Conservation (phyloP, 2,329 filamentous ascomycete genomes). For the Hyphodiscus sp. region DNA sequence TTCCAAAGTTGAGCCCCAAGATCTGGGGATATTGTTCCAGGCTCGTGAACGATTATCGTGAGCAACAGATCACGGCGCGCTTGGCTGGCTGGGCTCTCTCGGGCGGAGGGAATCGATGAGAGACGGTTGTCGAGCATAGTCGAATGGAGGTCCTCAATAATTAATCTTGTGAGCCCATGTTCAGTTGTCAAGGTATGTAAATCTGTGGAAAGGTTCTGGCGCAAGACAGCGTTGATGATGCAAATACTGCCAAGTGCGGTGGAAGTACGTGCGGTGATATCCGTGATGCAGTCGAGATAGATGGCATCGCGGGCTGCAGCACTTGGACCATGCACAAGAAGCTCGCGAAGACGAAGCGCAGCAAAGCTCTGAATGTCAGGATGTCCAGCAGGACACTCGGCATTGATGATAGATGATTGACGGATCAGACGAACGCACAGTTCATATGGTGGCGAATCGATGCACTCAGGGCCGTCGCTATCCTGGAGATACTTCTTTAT, state of each 20-base stretch:
- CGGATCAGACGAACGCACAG: conserved; percentile 63
- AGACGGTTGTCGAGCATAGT: conserved; percentile 12
- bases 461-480: conserved; percentile 24
- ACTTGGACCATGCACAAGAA: conserved; percentile 52
- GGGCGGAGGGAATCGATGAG: conserved; percentile 20
- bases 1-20: conserved; percentile 65
- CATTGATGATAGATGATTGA: conserved; percentile 55
- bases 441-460: conserved; percentile 43
- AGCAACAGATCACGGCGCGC: conserved; percentile 52
- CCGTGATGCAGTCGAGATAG: conserved; percentile 59
- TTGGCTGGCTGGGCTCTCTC: conserved; percentile 39
- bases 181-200: conserved; percentile 51
- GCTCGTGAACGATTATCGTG: conserved; percentile 53
- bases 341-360: conserved; percentile 50
- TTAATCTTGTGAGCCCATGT: conserved; percentile 53
- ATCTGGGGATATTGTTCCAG: conserved; percentile 53
- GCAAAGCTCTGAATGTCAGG: conserved; percentile 60
- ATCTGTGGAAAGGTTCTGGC: conserved; percentile 41
- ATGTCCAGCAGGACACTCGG: conserved; percentile 49
- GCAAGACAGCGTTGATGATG: conserved; percentile 49
- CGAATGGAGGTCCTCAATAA: conserved; percentile 59
- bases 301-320: conserved; percentile 53
- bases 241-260: conserved; percentile 69
- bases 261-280: conserved; percentile 56
- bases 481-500: conserved; percentile 37